Evolutionary conservation across 192 early-diverging fungal genomes (phyloP).

Genomic region (Gigaspora rosea): DNA sequence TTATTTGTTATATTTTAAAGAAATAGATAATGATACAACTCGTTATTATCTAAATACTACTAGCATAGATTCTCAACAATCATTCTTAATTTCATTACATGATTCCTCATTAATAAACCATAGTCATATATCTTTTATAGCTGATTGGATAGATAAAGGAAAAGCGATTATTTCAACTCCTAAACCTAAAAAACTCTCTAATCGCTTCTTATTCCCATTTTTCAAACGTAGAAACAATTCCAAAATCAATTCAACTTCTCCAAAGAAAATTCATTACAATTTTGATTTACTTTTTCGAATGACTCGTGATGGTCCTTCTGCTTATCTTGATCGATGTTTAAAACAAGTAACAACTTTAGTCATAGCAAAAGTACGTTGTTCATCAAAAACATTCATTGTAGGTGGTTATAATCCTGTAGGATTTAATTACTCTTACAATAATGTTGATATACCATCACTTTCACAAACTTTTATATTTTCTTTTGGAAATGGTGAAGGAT

Average conservation of each 20-base stretch:
- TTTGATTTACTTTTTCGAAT: conserved; percentile 16
- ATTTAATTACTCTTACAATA: not conserved
- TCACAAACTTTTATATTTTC: conserved; percentile 16
- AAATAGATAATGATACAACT: not conserved
- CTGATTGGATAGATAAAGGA: conserved; percentile 13
- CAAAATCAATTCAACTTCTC: not conserved
- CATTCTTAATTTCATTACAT: not conserved
- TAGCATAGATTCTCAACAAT: not conserved
- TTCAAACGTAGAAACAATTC: not conserved
- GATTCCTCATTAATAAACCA: conserved; percentile 12
- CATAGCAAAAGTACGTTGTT: not conserved
- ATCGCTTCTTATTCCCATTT: not conserved
- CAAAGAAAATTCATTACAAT: not conserved
- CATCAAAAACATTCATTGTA: not conserved
- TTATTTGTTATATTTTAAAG: conserved; percentile 5
- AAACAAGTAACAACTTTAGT: conserved; percentile 4
- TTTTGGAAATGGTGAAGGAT: conserved; percentile 22
- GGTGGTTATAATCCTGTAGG: conserved; percentile 19
- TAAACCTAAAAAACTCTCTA: conserved; percentile 1
- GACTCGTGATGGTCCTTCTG: not conserved
- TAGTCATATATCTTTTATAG: not conserved
- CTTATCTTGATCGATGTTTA: conserved; percentile 7
- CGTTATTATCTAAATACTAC: not conserved
- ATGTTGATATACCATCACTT: not conserved
- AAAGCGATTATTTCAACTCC: not conserved